phyloP scores from a whole-genome alignment of 768 basidiomycete species.

The Dentipellis sp. region DNA sequence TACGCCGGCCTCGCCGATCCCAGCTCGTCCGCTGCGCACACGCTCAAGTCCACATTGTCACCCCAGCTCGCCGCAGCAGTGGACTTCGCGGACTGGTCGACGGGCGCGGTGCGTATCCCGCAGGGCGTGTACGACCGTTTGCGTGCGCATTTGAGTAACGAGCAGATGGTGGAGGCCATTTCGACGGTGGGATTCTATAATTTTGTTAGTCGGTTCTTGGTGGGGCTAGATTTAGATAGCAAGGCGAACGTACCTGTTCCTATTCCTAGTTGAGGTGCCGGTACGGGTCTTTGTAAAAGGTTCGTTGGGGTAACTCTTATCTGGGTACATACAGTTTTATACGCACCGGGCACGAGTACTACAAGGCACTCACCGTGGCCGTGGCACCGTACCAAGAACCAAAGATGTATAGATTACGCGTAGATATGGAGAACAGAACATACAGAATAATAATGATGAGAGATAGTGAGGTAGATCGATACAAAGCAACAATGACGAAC shows the following conservation, averaged over 20 bases:
- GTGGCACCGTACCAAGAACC: too few relatives aligned
- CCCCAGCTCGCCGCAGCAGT: slow-evolving; percentile 21
- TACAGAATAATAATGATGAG: too few relatives aligned
- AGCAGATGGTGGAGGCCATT: slow-evolving; percentile 23
- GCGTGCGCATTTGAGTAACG: slow-evolving; percentile 18
- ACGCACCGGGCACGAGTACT: too few relatives aligned
- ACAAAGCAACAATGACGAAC: background rate
- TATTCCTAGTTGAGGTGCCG: slow-evolving; percentile 12
- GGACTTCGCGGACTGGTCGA: slow-evolving; percentile 22
- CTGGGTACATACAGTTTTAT: too few relatives aligned
- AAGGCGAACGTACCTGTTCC: slow-evolving; percentile 22
- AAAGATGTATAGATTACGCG: too few relatives aligned
- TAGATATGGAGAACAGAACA: too few relatives aligned
- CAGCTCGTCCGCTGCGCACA: background rate
- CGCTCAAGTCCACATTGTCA: slow-evolving; percentile 12
- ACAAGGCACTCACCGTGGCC: too few relatives aligned
- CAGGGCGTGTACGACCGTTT: slow-evolving; percentile 20
- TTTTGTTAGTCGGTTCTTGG: slow-evolving; percentile 22
- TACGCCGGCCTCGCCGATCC: slow-evolving; percentile 7
- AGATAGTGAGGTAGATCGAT: background rate
- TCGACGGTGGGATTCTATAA: slow-evolving; percentile 23
- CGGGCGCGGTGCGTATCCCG: slow-evolving; percentile 21
- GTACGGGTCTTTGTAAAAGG: too few relatives aligned
- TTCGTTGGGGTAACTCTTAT: too few relatives aligned
- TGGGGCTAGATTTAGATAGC: slow-evolving; percentile 25